A percentile compares a stretch with the other conserved stretches of the same genome.
phyloP scores from a whole-genome alignment of 768 basidiomycete species.

The Boletus eberwhitei region DNA sequence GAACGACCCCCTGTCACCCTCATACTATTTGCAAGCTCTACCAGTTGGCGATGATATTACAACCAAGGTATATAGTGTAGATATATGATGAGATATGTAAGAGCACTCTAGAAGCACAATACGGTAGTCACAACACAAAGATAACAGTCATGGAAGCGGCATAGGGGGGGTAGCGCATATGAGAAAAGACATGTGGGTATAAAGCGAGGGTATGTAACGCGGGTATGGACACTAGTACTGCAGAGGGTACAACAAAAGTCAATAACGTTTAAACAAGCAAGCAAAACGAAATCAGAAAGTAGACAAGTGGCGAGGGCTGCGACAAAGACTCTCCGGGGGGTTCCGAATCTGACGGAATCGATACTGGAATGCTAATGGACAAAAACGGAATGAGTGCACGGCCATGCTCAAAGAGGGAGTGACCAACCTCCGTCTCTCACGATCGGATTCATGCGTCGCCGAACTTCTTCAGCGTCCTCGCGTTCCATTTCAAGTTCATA shows the following conservation, averaged over 20 bases:
- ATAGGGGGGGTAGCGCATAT: constrained; percentile 18
- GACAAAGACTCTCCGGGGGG: constrained; percentile 38
- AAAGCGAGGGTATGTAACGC: constrained; percentile 14
- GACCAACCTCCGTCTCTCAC: constrained; percentile 52
- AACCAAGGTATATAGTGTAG: constrained; percentile 20
- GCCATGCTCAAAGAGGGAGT: not conserved
- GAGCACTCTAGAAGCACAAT: constrained; percentile 24
- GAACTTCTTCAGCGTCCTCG: constrained; percentile 52
- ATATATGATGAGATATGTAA: constrained; percentile 12
- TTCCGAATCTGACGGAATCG: constrained; percentile 52
- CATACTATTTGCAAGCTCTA: not conserved
- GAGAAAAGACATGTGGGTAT: constrained; percentile 20
- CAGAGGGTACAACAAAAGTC: constrained; percentile 21
- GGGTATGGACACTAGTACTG: not conserved
- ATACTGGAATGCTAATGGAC: constrained; percentile 55
- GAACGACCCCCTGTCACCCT: not conserved
- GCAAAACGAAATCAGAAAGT: constrained; percentile 45
- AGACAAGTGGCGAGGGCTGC: constrained; percentile 51
- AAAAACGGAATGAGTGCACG: constrained; percentile 4
- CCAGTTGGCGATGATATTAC: constrained; percentile 4
- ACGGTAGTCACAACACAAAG: constrained; percentile 16
- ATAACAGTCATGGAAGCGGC: constrained; percentile 8
- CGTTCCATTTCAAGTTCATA: constrained; percentile 71
- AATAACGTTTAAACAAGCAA: constrained; percentile 17
- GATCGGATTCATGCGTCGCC: constrained; percentile 57